phyloP scores from a whole-genome alignment of 177 flowering plant genomes.

The Vitis hybrid region DNA sequence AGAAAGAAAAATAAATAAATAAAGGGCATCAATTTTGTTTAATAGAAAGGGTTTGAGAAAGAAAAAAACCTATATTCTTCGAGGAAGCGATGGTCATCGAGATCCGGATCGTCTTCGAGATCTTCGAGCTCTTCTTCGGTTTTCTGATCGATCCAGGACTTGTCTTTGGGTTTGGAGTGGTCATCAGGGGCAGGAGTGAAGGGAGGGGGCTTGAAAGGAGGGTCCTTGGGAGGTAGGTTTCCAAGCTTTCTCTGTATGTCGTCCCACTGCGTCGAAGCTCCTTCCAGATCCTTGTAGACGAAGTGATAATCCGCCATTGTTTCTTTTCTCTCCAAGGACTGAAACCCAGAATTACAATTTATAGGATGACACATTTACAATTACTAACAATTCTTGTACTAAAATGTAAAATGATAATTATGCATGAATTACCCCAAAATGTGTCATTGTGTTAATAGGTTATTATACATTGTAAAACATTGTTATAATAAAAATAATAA shows the following conservation, averaged over 20 bases:
- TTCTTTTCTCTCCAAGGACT: not conserved
- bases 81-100: slow-evolving; percentile 92
- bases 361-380: too few species aligned
- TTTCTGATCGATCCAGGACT: slow-evolving; percentile 67
- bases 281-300: slow-evolving; percentile 89
- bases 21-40: too few species aligned
- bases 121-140: slow-evolving; percentile 87
- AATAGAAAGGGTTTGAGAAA: not conserved
- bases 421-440: too few species aligned
- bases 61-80: slow-evolving; percentile 77
- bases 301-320: slow-evolving; percentile 83
- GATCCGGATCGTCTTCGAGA: slow-evolving; percentile 73
- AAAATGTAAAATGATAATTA: too few species aligned
- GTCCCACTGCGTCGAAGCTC: slow-evolving; percentile 89
- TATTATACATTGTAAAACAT: too few species aligned
- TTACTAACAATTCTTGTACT: too few species aligned
- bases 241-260: slow-evolving; percentile 87
- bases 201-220: slow-evolving; percentile 78
- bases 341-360: too few species aligned
- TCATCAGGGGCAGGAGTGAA: slow-evolving; percentile 67
- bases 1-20: too few species aligned
- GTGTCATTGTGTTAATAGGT: too few species aligned
- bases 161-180: slow-evolving; percentile 58
- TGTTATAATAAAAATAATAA: too few species aligned
- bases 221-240: slow-evolving; percentile 72